phyloP scores from a whole-genome alignment of 108 stramenopile genomes.

The Nitzschia putrida region DNA sequence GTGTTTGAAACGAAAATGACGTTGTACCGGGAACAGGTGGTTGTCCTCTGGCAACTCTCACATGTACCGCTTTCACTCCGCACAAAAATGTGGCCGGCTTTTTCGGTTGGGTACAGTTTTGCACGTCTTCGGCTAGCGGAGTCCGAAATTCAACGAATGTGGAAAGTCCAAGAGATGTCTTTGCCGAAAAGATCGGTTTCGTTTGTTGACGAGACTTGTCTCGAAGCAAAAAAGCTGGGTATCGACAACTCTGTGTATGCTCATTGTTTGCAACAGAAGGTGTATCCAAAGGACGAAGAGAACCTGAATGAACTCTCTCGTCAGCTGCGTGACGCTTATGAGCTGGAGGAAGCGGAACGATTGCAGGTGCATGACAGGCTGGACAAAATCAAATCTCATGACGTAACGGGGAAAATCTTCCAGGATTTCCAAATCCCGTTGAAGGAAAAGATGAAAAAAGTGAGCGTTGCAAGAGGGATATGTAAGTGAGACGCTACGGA shows the following conservation, averaged over 20 bases:
- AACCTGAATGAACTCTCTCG: background rate
- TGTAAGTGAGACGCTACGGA: conserved; percentile 24
- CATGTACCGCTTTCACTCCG: conserved; percentile 46
- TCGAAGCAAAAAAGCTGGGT: conserved; percentile 15
- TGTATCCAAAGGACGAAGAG: background rate
- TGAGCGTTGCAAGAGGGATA: conserved; percentile 24
- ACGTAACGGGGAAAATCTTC: conserved; percentile 21
- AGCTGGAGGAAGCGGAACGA: conserved; percentile 39
- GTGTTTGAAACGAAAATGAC: conserved; percentile 20
- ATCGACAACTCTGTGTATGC: conserved; percentile 17
- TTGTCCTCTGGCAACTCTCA: conserved; percentile 40
- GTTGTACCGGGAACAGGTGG: conserved; percentile 40
- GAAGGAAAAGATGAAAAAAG: conserved; percentile 50
- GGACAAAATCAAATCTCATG: conserved; percentile 10
- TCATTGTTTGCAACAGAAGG: conserved; percentile 2
- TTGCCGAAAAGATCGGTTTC: background rate
- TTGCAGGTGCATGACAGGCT: conserved; percentile 50
- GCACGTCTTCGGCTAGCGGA: conserved; percentile 31
- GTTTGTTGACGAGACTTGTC: conserved; percentile 2
- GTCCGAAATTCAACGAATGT: conserved; percentile 45
- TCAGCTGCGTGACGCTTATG: conserved; percentile 1
- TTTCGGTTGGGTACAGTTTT: conserved; percentile 18
- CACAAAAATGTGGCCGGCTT: conserved; percentile 44
- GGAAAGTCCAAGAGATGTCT: conserved; percentile 22
- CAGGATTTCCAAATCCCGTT: conserved; percentile 29